Percentiles rank a stretch among this genome's conserved stretches.
Conservation (phyloP, 2,329 filamentous ascomycete genomes). For the Graphilbum fragrans region DNA sequence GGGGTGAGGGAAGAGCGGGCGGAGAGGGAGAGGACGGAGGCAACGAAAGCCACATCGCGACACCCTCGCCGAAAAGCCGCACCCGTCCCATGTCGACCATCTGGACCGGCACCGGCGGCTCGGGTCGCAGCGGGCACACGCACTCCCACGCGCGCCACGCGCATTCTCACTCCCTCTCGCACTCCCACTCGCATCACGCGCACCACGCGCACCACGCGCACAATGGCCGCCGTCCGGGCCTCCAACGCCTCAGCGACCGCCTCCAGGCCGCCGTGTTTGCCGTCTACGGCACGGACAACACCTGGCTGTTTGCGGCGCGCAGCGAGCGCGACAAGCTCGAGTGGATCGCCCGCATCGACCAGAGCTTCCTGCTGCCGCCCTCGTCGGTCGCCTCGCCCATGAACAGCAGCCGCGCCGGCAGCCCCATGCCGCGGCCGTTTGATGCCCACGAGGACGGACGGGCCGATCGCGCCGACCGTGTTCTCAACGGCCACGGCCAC, state of each 20-base stretch:
- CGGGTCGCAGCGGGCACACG: neutral
- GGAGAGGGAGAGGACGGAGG: slow-evolving; percentile 2
- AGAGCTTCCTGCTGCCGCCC: slow-evolving; percentile 42
- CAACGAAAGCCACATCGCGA: neutral
- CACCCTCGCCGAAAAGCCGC: neutral
- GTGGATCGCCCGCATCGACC: slow-evolving; percentile 92
- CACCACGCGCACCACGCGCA: neutral
- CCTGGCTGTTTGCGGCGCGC: slow-evolving; percentile 83
- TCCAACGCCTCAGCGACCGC: slow-evolving; percentile 43
- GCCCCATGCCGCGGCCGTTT: slow-evolving; percentile 15
- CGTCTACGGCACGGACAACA: slow-evolving; percentile 87
- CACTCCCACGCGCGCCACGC: too few relatives aligned
- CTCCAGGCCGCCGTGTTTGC: slow-evolving; percentile 73
- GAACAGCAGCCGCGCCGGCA: slow-evolving; percentile 27
- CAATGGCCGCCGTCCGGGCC: slow-evolving; percentile 28
- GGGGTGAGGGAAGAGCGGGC: neutral
- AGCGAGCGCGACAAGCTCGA: slow-evolving; percentile 89
- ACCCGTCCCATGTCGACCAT: slow-evolving; percentile 38
- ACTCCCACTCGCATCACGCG: neutral
- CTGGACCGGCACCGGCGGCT: slow-evolving; percentile 33
- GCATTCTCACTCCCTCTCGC: slow-evolving; percentile 1
- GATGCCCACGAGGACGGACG: neutral
- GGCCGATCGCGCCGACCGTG: neutral
- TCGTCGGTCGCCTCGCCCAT: slow-evolving; percentile 22
- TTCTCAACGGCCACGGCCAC: neutral